Conservation (phyloP, 164 flowering plant species). For the Chimonanthus praecox region DNA sequence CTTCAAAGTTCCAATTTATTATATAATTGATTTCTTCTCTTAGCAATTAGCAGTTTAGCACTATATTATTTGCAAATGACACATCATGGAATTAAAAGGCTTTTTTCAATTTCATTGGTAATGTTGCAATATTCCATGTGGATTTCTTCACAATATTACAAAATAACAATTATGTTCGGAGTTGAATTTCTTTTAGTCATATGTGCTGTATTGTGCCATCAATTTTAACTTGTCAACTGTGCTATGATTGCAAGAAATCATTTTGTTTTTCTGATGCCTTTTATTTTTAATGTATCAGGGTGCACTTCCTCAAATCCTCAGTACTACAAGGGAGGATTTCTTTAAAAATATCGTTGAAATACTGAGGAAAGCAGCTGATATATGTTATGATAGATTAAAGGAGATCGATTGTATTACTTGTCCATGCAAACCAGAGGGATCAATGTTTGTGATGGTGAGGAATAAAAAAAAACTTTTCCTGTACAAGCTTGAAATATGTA, state of each 20-base stretch:
- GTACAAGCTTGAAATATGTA: neutral
- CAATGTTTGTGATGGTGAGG: conserved; percentile 65
- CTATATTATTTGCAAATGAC: too few relatives aligned
- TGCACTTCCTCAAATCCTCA: conserved; percentile 63
- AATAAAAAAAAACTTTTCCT: neutral
- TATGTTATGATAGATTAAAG: conserved; percentile 42
- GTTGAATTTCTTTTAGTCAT: neutral
- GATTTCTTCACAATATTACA: neutral
- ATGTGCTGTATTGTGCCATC: neutral
- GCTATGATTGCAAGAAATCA: neutral
- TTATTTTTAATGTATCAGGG: conserved; percentile 40
- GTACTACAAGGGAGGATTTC: conserved; percentile 55
- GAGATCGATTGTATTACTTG: conserved; percentile 24
- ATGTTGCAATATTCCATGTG: neutral
- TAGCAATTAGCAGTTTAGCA: too few relatives aligned
- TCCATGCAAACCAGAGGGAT: conserved; percentile 52
- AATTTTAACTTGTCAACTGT: neutral
- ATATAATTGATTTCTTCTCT: too few relatives aligned
- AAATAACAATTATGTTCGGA: neutral
- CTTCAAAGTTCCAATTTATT: too few relatives aligned
- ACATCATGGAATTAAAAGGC: neutral
- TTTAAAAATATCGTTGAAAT: conserved; percentile 37
- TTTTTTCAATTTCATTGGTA: neutral
- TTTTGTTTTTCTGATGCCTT: conserved; percentile 3
- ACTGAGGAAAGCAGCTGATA: conserved; percentile 45